These are phyloP conservation scores for Bipolaris sorokiniana DNA, from an alignment of 2,329 filamentous ascomycete genomes.

Conservation along the genomic window DNA sequence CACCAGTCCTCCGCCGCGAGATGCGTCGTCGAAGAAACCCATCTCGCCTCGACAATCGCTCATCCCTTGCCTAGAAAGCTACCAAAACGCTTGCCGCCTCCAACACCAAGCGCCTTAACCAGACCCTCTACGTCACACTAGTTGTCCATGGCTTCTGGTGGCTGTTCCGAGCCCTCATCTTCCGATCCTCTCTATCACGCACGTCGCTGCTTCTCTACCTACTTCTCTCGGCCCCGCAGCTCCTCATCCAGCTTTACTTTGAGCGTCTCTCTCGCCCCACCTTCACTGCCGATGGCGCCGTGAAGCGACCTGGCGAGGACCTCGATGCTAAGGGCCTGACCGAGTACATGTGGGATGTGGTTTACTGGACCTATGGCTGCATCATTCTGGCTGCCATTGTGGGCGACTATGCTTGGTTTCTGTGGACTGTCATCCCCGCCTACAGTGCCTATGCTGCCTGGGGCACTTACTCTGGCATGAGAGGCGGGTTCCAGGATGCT, in stretches of 20 bases:
- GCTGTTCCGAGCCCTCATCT: constrained; percentile 67
- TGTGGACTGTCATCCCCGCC: constrained; percentile 59
- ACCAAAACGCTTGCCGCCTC: constrained; percentile 72
- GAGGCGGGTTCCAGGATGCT: constrained; percentile 51
- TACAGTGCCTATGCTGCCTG: constrained; percentile 56
- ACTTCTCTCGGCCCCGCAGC: constrained; percentile 73
- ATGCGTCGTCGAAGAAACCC: background rate
- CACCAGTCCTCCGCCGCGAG: background rate
- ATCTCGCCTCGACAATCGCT: background rate
- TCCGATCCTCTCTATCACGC: constrained; percentile 64
- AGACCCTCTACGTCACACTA: constrained; percentile 78
- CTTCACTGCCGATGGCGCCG: constrained; percentile 65
- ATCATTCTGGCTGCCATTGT: constrained; percentile 74
- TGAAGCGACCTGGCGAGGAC: constrained; percentile 83
- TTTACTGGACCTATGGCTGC: constrained; percentile 91
- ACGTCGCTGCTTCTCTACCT: constrained; percentile 68
- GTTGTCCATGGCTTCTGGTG: constrained; percentile 77
- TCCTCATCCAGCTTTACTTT: constrained; percentile 83
- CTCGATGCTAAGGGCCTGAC: constrained; percentile 86
- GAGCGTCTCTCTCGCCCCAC: constrained; percentile 83
- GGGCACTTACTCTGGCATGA: constrained; percentile 54
- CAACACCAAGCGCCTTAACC: constrained; percentile 78
- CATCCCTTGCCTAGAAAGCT: constrained; percentile 52
- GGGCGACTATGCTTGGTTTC: constrained; percentile 79
- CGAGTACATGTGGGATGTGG: constrained; percentile 96